Base-by-base conservation (phyloP, 2,329 filamentous ascomycete species). In the Colletotrichum spinosum region DNA sequence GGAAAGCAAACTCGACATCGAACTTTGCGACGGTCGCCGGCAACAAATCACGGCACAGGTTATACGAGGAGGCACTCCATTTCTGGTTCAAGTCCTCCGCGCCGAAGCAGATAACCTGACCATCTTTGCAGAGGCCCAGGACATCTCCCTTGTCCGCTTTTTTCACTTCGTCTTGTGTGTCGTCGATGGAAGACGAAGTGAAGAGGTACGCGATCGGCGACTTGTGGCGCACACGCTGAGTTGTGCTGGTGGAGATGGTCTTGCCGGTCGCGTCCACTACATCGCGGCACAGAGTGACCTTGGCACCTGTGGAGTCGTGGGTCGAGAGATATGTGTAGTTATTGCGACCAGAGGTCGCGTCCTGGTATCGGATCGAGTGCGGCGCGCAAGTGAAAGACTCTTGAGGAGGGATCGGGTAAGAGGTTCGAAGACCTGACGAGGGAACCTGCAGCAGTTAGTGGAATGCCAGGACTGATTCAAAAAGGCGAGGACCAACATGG, bases 351-450 rank as follows among this genome's bases (percentile, higher is more conserved):
- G 77, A 79, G 25, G 80, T 80, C 10, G 82, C 75, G 50, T 79
- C 79, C 70, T 86, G 82, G 67, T 83, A 79, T 69, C 86, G 82
- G 46, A 89, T 74, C 13, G 88, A 90, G 74, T 82, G 84, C 17
- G 88, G 84, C 8, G 88, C 76, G 75, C 88, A 90, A 58, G 87
- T 87, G 73, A 91, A 89, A 55, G 81, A 83, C 57, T 88, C 85
- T 74, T 90, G 87, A 2, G 88, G 89, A 34, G 88, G 86, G 66
- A 91, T 84, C 25, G 88, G 88, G 73, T 90, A 90, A 2, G 88
- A 90, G 7, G 88, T 90, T 70, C 90, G 83, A 67, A 90, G 79
- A 67, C 85, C 82, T 6, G 88, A 86, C 4, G 86, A 84, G 4
- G 87, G 82, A 50, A 90, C 81, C 88, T 91, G 68, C 5, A n/a